phyloP scores from a whole-genome alignment of 1,284 basidiomycete genomes.

The Ustilago loliicola region DNA sequence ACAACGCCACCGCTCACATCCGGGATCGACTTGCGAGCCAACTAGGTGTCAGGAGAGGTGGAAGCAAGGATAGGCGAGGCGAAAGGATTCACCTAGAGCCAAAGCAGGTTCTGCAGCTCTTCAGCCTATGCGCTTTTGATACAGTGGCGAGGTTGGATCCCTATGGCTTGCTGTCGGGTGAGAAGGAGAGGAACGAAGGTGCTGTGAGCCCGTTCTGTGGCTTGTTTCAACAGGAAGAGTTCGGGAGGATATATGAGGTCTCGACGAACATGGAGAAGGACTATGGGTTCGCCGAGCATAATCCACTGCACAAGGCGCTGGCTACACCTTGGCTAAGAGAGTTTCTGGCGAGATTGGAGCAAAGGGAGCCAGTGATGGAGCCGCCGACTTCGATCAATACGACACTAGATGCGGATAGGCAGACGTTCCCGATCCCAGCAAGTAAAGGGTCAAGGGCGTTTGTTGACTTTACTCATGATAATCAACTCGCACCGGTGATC shows the following conservation, averaged over 20 bases:
- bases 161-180: slow-evolving; percentile 22
- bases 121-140: slow-evolving; percentile 50
- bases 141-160: slow-evolving; percentile 44
- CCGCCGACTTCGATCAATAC: slow-evolving; percentile 54
- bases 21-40: slow-evolving; percentile 26
- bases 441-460: slow-evolving; percentile 26
- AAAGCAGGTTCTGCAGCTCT: slow-evolving; percentile 40
- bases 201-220: slow-evolving; percentile 38
- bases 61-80: slow-evolving; percentile 30
- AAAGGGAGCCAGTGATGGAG: slow-evolving; percentile 27
- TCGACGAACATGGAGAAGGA: slow-evolving; percentile 40
- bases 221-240: slow-evolving; percentile 33
- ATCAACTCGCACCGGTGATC: slow-evolving; percentile 52
- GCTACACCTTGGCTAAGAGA: slow-evolving; percentile 50
- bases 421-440: slow-evolving; percentile 31
- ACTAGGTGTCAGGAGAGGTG: slow-evolving; percentile 27
- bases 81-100: slow-evolving; percentile 34
- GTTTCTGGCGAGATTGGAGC: slow-evolving; percentile 27
- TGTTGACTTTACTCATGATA: slow-evolving; percentile 52
- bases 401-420: slow-evolving; percentile 25
- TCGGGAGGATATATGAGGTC: slow-evolving; percentile 35
- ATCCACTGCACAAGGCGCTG: slow-evolving; percentile 31
- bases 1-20: slow-evolving; percentile 26
- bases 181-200: slow-evolving; percentile 26
- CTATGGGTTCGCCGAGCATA: slow-evolving; percentile 38